phyloP scores from a whole-genome alignment of 192 early-diverging fungal genomes.

The Phycomyces nitens region DNA sequence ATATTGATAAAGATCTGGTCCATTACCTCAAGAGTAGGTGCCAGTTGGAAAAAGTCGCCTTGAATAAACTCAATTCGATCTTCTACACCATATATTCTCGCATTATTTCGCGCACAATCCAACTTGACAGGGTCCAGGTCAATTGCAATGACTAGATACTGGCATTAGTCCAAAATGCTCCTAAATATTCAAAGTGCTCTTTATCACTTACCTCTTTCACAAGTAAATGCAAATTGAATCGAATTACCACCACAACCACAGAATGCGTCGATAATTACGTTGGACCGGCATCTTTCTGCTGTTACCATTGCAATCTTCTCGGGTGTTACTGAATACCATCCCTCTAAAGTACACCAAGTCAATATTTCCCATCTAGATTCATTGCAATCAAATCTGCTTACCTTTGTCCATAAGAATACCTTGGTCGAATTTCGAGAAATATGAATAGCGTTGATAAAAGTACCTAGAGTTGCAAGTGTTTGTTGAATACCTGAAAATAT shows the following conservation, averaged over 20 bases:
- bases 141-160: conserved; percentile 75
- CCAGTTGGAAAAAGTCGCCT: conserved; percentile 83
- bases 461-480: conserved; percentile 78
- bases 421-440: conserved; percentile 84
- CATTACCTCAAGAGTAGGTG: conserved; percentile 55
- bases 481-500: not conserved
- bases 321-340: conserved; percentile 96
- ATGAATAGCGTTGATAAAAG: conserved; percentile 76
- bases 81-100: conserved; percentile 82
- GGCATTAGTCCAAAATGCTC: not conserved
- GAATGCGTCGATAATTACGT: conserved; percentile 85
- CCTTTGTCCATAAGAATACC: conserved; percentile 84
- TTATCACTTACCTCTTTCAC: conserved; percentile 62
- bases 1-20: conserved; percentile 12
- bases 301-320: conserved; percentile 83
- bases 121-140: conserved; percentile 83
- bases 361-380: not conserved
- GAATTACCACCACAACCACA: conserved; percentile 96
- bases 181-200: conserved; percentile 17
- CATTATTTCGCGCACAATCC: conserved; percentile 82
- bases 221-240: conserved; percentile 92
- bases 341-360: conserved; percentile 49
- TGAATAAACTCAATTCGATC: conserved; percentile 91
- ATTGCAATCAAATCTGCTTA: conserved; percentile 12
- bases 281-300: conserved; percentile 59